These are phyloP conservation scores for Pulveroboletus sp. DNA, from an alignment of 768 basidiomycete species.

Conservation along the genomic window DNA sequence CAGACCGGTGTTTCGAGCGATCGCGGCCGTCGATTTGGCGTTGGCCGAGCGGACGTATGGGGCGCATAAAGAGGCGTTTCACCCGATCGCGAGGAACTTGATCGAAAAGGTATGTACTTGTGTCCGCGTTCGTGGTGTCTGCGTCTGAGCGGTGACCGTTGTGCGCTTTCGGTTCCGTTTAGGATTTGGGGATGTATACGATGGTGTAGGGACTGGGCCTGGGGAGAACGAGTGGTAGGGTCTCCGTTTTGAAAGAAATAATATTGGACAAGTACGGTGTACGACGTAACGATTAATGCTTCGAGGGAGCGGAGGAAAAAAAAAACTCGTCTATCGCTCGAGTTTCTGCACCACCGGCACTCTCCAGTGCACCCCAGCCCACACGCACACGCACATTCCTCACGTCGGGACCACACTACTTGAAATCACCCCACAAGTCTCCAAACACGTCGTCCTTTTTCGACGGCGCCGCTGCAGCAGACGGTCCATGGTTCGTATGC, in stretches of 20 bases:
- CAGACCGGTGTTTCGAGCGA: constrained; percentile 57
- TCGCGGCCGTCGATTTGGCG: constrained; percentile 45
- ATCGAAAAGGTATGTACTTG: constrained; percentile 60
- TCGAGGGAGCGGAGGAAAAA: background rate
- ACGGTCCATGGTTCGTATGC: constrained; percentile 35
- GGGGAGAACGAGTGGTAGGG: too few relatives aligned
- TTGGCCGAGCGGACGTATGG: constrained; percentile 51
- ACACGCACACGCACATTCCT: too few relatives aligned
- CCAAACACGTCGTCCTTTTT: constrained; percentile 80
- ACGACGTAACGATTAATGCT: background rate
- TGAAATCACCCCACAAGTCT: constrained; percentile 81
- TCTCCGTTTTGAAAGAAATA: background rate
- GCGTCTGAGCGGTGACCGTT: too few relatives aligned
- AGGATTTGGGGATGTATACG: background rate
- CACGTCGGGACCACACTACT: constrained; percentile 33
- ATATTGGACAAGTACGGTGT: background rate
- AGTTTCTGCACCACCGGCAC: too few relatives aligned
- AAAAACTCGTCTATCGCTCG: background rate
- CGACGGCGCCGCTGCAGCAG: constrained; percentile 24
- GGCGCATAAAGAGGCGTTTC: constrained; percentile 50
- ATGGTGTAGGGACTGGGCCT: background rate
- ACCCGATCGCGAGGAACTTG: constrained; percentile 69
- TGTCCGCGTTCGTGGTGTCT: too few relatives aligned
- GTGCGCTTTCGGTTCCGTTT: too few relatives aligned
- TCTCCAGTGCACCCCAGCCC: background rate